A percentile compares a stretch with the other conserved stretches of the same genome.
Evolutionary conservation across 495 filamentous ascomycete species (phyloP).

Genomic region (Collariella sp.): DNA sequence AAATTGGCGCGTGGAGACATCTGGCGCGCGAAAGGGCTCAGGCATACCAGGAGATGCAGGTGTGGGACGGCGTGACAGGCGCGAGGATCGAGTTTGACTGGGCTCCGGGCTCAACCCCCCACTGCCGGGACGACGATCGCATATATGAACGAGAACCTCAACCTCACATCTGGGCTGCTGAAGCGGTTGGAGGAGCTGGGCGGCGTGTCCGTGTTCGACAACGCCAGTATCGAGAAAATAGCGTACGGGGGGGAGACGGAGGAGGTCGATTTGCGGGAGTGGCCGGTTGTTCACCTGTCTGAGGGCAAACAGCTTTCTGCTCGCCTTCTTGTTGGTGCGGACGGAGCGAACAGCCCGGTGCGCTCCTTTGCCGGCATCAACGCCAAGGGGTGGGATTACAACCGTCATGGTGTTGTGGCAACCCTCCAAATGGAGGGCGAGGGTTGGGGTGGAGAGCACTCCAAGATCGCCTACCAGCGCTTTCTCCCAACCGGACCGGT

Average conservation of each 20-base stretch:
- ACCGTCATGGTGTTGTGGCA: constrained; percentile 81
- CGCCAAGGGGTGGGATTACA: constrained; percentile 87
- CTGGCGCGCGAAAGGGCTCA: constrained; percentile 63
- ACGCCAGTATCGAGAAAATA: constrained; percentile 67
- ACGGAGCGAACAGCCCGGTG: constrained; percentile 91
- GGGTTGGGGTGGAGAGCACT: constrained; percentile 44
- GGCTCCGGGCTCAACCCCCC: constrained; percentile 41
- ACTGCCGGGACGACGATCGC: constrained; percentile 56
- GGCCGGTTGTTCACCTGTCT: constrained; percentile 72
- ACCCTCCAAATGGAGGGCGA: constrained; percentile 61
- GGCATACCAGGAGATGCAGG: constrained; percentile 83
- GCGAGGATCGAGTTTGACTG: constrained; percentile 84
- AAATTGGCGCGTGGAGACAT: constrained; percentile 84
- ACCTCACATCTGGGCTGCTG: constrained; percentile 70
- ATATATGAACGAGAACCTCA: constrained; percentile 93
- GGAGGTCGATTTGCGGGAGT: constrained; percentile 67
- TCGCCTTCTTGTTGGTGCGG: constrained; percentile 82
- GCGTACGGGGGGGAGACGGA: constrained; percentile 60
- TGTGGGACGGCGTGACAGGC: constrained; percentile 91
- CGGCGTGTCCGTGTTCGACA: constrained; percentile 60
- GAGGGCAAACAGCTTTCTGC: constrained; percentile 58
- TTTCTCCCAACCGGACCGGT: constrained; percentile 90
- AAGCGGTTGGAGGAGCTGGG: constrained; percentile 59
- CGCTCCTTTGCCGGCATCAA: constrained; percentile 80
- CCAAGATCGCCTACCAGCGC: constrained; percentile 81